A percentile compares a stretch with the other conserved stretches of the same genome.
phyloP scores from a whole-genome alignment of 768 basidiomycete genomes.

The Hygrophoropsis aurantiaca region DNA sequence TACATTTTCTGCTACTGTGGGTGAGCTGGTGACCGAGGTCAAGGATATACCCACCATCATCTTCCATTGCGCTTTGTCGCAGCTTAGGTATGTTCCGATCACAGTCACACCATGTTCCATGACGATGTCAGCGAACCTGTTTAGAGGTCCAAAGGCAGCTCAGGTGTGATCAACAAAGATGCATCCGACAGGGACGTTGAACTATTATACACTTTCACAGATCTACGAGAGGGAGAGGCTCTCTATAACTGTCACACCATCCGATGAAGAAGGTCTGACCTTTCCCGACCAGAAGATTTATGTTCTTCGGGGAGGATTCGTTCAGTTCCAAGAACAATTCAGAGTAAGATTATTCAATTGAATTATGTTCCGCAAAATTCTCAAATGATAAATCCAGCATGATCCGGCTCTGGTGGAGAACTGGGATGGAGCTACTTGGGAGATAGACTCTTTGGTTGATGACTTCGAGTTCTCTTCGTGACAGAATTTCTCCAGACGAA shows the following conservation, averaged over 20 bases:
- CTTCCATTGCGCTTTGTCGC: slow-evolving; percentile 68
- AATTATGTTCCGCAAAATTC: too few relatives aligned
- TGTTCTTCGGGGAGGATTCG: slow-evolving; percentile 73
- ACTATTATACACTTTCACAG: slow-evolving; percentile 32
- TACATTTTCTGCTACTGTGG: slow-evolving; percentile 56
- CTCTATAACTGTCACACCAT: slow-evolving; percentile 32
- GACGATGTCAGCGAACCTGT: too few relatives aligned
- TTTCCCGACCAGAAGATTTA: slow-evolving; percentile 51
- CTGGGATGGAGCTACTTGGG: slow-evolving; percentile 69
- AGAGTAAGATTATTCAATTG: slow-evolving; percentile 42
- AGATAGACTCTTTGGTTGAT: slow-evolving; percentile 26
- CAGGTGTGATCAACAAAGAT: slow-evolving; percentile 42
- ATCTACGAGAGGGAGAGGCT: slow-evolving; percentile 65
- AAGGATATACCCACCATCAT: slow-evolving; percentile 63
- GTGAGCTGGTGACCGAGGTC: slow-evolving; percentile 56
- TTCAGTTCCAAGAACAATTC: slow-evolving; percentile 66
- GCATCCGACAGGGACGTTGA: background rate
- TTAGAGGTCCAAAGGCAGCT: slow-evolving; percentile 78
- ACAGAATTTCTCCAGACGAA: too few relatives aligned
- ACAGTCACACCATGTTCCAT: too few relatives aligned
- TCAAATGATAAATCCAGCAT: slow-evolving; percentile 36
- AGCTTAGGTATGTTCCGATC: too few relatives aligned
- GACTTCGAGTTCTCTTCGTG: too few relatives aligned
- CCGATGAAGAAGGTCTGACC: slow-evolving; percentile 33
- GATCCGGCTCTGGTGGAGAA: slow-evolving; percentile 74